These are phyloP conservation scores for Suhomyces sp. DNA, from an alignment of 805 yeast genomes.

Conservation along the genomic window DNA sequence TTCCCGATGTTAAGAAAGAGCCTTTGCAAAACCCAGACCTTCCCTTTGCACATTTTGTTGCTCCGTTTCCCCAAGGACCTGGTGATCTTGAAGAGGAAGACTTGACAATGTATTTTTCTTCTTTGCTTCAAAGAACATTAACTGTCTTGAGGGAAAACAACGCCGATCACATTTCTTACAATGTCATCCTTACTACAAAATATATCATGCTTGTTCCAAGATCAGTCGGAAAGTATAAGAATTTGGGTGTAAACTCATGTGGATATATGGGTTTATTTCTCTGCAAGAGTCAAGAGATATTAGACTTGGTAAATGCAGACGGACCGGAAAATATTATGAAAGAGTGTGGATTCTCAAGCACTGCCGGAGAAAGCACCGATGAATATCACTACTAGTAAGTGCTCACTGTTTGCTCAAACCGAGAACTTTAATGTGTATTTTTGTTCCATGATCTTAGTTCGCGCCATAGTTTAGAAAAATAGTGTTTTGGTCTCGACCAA, in stretches of 20 bases:
- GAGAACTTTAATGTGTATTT: neutral
- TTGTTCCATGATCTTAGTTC: neutral
- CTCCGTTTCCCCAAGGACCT: slow-evolving; percentile 48
- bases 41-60: slow-evolving; percentile 79
- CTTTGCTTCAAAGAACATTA: slow-evolving; percentile 67
- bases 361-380: slow-evolving; percentile 53
- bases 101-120: slow-evolving; percentile 66
- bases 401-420: neutral
- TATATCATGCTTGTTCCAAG: slow-evolving; percentile 92
- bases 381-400: slow-evolving; percentile 62
- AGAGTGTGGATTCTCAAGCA: slow-evolving; percentile 65
- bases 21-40: slow-evolving; percentile 62
- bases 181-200: slow-evolving; percentile 73
- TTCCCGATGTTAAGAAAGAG: slow-evolving; percentile 52
- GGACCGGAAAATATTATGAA: slow-evolving; percentile 54
- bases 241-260: slow-evolving; percentile 70
- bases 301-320: slow-evolving; percentile 43
- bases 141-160: slow-evolving; percentile 59
- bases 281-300: slow-evolving; percentile 63
- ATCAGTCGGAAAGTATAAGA: slow-evolving; percentile 49
- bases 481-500: slow-evolving; percentile 29
- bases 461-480: neutral
- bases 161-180: slow-evolving; percentile 59
- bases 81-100: slow-evolving; percentile 48
- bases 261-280: slow-evolving; percentile 78